Conservation (phyloP, 2,329 filamentous ascomycete species). For the Cladosporium colombiae region DNA sequence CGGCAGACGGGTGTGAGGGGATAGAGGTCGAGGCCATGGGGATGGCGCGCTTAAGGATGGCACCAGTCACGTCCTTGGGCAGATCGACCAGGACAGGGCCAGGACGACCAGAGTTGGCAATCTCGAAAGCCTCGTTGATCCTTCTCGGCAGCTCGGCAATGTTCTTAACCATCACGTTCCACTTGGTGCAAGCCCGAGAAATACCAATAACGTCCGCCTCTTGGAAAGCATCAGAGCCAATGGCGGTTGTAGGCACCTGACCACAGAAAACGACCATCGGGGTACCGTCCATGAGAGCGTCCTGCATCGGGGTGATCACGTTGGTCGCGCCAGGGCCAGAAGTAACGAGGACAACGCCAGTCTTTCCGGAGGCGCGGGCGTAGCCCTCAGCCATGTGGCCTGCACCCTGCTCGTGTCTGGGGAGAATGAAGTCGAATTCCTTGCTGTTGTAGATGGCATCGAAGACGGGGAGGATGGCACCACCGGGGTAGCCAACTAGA, state of each 20-base stretch:
- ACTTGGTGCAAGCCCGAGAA: conserved; percentile 93
- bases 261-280: conserved; percentile 95
- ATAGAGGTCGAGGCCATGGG: conserved; percentile 65
- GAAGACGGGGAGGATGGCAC: conserved; percentile 95
- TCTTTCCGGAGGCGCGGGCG: conserved; percentile 87
- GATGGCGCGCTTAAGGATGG: conserved; percentile 79
- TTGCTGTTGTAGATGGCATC: conserved; percentile 98
- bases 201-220: conserved; percentile 95
- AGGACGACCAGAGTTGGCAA: conserved; percentile 89
- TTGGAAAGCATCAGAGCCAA: conserved; percentile 95
- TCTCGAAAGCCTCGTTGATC: conserved; percentile 98
- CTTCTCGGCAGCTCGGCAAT: conserved; percentile 87
- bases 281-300: conserved; percentile 91
- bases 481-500: conserved; percentile 74
- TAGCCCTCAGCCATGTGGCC: conserved; percentile 99
- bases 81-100: conserved; percentile 94
- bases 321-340: conserved; percentile 97
- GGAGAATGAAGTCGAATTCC: conserved; percentile 94
- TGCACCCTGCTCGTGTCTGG: conserved; percentile 94
- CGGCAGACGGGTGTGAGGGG: conserved; percentile 80
- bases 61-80: conserved; percentile 93
- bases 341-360: conserved; percentile 93
- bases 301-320: conserved; percentile 93
- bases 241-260: conserved; percentile 85
- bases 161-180: conserved; percentile 98